Base-by-base conservation (phyloP, 305 asterid genomes). In the Fraxinus xanthoxyloides region DNA sequence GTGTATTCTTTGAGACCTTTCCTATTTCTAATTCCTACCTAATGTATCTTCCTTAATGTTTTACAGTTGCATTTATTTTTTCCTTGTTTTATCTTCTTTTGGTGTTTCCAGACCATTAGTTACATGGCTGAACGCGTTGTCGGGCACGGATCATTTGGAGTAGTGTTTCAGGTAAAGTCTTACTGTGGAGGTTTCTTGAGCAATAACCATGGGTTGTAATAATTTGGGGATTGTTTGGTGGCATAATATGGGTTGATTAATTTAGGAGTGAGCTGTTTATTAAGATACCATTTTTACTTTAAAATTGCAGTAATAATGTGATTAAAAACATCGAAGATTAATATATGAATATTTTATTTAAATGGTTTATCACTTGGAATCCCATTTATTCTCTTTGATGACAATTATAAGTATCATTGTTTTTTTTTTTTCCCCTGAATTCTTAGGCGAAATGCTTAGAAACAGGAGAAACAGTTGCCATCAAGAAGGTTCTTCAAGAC, bases 51-150 rank as follows among this genome's bases (percentile, higher is more conserved):
- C 2, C 23, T 30, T 31, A 30, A 30, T 23, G 13, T 46, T 8
- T 10, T 43, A 28, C 40, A 28, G 54, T 46, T 21, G 43, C 19
- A 56, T 23, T 28, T 38, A 23, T 36, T 63, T 35, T n/a, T 34
- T 17, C 36, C 5, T 65, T 81, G 59, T 24, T 59, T 75, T 43
- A 34, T 40, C 30, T 43, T 32, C 23, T 59, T 65, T 23, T 76
- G 46, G 9, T 54, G 40, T 75, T 81, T 69, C 30, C 81, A 82
- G 85, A 82, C 85, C 35, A 82, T 82, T 8, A 82, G 85, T 46
- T 82, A 82, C 78, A 77, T 82, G 85, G 85, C 85, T 65, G 85
- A 82, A 77, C 85, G 85, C 9, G 61, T 77, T 46, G 85, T 82
- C 38, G 85, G 85, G 19, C 85, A 82, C 5, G 85, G 85, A 61